phyloP scores from a whole-genome alignment of 2,329 filamentous ascomycete genomes.

The Rutstroemia sp. region DNA sequence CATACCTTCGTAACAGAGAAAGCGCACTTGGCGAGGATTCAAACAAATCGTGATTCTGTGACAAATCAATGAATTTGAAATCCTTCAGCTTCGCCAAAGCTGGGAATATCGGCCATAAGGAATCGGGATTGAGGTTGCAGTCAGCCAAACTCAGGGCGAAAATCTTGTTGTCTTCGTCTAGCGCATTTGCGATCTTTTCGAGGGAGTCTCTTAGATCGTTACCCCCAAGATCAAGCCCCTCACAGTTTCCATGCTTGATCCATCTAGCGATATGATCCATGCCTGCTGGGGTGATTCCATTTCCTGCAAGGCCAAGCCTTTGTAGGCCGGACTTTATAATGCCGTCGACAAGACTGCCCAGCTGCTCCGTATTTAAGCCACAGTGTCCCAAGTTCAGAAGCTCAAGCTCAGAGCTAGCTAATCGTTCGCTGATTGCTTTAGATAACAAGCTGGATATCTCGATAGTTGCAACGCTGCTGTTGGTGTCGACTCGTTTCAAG shows the following conservation, averaged over 20 bases:
- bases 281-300: constrained; percentile 66
- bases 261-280: constrained; percentile 71
- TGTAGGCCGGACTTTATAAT: constrained; percentile 70
- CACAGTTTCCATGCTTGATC: constrained; percentile 67
- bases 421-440: constrained; percentile 67
- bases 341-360: constrained; percentile 74
- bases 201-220: constrained; percentile 61
- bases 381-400: constrained; percentile 80
- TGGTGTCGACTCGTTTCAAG: constrained; percentile 14
- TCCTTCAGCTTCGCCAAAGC: constrained; percentile 60
- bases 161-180: constrained; percentile 50
- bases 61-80: constrained; percentile 86
- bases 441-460: constrained; percentile 58
- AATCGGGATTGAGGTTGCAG: constrained; percentile 69
- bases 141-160: constrained; percentile 82
- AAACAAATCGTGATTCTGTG: constrained; percentile 80
- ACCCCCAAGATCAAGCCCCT: constrained; percentile 82
- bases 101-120: constrained; percentile 69
- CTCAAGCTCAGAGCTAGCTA: constrained; percentile 70
- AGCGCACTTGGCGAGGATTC: constrained; percentile 66
- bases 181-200: constrained; percentile 43
- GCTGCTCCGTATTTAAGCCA: constrained; percentile 59
- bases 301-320: constrained; percentile 76
- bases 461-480: constrained; percentile 18
- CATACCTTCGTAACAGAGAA: constrained; percentile 64